Conservation (phyloP, 768 basidiomycete genomes). For the Leccinellum rugosiceps region DNA sequence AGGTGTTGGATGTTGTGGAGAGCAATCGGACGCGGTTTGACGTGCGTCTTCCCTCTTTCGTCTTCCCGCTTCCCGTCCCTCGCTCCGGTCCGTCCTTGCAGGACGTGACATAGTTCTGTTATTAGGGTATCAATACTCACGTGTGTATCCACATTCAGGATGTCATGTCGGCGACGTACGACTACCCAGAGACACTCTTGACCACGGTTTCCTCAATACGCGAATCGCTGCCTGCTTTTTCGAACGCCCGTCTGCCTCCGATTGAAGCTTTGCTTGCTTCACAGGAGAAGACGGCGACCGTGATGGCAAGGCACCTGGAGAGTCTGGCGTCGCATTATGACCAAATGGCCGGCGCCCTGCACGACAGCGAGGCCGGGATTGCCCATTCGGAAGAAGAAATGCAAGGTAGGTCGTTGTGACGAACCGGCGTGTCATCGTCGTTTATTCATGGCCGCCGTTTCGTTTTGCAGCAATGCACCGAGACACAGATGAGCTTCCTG, state of each 20-base stretch:
- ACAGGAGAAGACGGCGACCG: conserved; percentile 55
- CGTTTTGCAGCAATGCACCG: conserved; percentile 63
- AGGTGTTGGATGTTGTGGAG: conserved; percentile 70
- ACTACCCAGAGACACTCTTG: conserved; percentile 63
- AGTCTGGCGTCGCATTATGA: conserved; percentile 73
- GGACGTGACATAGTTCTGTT: background rate
- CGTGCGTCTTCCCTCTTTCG: conserved; percentile 38
- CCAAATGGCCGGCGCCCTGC: conserved; percentile 67
- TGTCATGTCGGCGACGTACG: conserved; percentile 57
- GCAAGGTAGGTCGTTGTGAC: conserved; percentile 41
- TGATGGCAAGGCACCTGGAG: conserved; percentile 75
- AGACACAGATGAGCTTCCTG: conserved; percentile 74
- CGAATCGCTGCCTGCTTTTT: conserved; percentile 43
- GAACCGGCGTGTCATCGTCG: background rate
- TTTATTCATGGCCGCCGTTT: background rate
- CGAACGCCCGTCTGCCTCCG: conserved; percentile 29
- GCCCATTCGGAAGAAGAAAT: conserved; percentile 66
- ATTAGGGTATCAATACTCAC: background rate
- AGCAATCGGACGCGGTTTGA: conserved; percentile 64
- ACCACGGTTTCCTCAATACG: conserved; percentile 55
- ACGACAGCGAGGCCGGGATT: conserved; percentile 68
- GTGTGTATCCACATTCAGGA: conserved; percentile 39
- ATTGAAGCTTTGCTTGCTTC: conserved; percentile 41
- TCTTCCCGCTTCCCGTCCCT: background rate
- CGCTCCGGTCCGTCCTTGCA: no score